Conservation (phyloP, 2,329 filamentous ascomycete genomes). For the Fusarium humuli region DNA sequence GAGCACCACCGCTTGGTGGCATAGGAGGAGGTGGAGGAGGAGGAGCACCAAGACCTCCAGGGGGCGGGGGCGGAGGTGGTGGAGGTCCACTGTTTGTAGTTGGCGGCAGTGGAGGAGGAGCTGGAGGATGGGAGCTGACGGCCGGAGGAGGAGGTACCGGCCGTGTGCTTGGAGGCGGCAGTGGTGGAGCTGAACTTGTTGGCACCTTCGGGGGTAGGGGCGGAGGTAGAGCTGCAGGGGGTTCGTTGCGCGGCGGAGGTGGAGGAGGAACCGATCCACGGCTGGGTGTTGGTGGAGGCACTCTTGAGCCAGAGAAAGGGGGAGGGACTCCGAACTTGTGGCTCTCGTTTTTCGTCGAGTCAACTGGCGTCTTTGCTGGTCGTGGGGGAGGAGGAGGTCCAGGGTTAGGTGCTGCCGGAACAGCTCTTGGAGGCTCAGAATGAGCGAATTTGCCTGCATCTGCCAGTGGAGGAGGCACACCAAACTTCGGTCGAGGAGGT, state of each 20-base stretch:
- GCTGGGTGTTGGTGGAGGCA: conserved; percentile 80
- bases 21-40: conserved; percentile 21
- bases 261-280: conserved; percentile 79
- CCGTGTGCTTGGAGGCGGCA: conserved; percentile 64
- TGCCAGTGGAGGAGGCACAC: conserved; percentile 86
- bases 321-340: conserved; percentile 82
- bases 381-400: conserved; percentile 54
- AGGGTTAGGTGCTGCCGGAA: conserved; percentile 45
- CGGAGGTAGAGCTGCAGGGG: conserved; percentile 54
- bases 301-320: conserved; percentile 76
- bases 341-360: conserved; percentile 61
- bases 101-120: conserved; percentile 56
- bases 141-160: conserved; percentile 65
- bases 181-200: conserved; percentile 58
- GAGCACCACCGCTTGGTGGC: too few relatives aligned
- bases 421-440: conserved; percentile 53
- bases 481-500: conserved; percentile 76
- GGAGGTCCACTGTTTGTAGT: conserved; percentile 57
- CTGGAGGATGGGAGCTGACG: conserved; percentile 50
- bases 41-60: conserved; percentile 42
- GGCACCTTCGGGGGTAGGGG: conserved; percentile 63
- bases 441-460: conserved; percentile 90
- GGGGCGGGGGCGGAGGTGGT: conserved; percentile 60
- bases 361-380: conserved; percentile 77
- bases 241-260: conserved; percentile 63